Percentiles rank a stretch among this genome's conserved stretches.
Evolutionary conservation across 1,139 yeast genomes (phyloP).

Genomic region (Kazachstania sp.): DNA sequence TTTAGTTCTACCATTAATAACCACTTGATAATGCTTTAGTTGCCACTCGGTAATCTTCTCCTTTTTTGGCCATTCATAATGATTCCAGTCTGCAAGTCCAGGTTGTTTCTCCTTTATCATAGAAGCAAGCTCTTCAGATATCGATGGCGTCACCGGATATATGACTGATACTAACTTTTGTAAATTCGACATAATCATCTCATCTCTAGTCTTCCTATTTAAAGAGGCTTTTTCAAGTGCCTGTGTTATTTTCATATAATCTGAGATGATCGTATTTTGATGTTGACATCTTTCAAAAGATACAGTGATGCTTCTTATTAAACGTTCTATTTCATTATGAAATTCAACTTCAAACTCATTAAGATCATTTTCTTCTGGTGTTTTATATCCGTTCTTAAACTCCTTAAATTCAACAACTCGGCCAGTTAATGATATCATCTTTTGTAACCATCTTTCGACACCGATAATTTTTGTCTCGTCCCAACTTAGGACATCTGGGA

Average conservation of each 20-base stretch:
- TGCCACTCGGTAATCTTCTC: conserved; percentile 35
- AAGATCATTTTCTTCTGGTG: conserved; percentile 19
- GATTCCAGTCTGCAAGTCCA: conserved; percentile 33
- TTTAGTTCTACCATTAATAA: conserved; percentile 63
- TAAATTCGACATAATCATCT: conserved; percentile 37
- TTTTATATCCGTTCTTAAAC: conserved; percentile 9
- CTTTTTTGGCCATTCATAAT: conserved; percentile 51
- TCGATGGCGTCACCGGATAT: conserved; percentile 45
- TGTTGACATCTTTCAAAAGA: conserved; percentile 53
- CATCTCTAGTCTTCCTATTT: conserved; percentile 27
- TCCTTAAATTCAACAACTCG: conserved; percentile 2
- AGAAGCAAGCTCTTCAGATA: conserved; percentile 80
- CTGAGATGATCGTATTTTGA: conserved; percentile 79
- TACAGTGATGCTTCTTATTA: conserved; percentile 43
- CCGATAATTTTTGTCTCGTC: conserved; percentile 83
- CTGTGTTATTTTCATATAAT: conserved; percentile 79
- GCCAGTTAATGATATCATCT: conserved; percentile 41
- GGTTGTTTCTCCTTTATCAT: conserved; percentile 33
- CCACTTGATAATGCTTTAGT: conserved; percentile 40
- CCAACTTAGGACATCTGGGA: conserved; percentile 77
- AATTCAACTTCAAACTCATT: conserved; percentile 43
- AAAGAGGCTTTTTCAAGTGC: conserved; percentile 38
- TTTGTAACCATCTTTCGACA: conserved; percentile 73
- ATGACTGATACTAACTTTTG: conserved; percentile 47
- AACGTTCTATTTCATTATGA: conserved; percentile 50